Evolutionary conservation across 139 green algal species (phyloP).

Genomic region (Yamagishiella unicocca): DNA sequence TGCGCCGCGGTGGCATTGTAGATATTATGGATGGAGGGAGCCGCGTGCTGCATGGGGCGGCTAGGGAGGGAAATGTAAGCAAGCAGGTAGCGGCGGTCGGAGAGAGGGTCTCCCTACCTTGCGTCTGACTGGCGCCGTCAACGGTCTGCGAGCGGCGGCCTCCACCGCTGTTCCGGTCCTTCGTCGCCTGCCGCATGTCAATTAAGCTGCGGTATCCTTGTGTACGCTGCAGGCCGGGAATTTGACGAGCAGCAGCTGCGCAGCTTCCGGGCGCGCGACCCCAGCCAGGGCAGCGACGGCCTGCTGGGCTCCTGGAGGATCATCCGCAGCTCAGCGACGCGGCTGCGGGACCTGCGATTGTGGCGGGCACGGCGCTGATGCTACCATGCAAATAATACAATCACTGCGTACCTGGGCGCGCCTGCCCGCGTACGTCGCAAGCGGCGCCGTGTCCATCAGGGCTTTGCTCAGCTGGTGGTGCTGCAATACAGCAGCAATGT

Average conservation of each 20-base stretch:
- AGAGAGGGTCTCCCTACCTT: not conserved
- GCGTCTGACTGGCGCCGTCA: not conserved
- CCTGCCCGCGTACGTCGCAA: too few relatives aligned
- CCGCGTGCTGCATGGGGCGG: not conserved
- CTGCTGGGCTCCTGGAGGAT: not conserved
- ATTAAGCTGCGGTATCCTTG: too few relatives aligned
- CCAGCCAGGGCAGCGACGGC: not conserved
- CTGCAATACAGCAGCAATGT: too few relatives aligned
- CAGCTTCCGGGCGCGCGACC: not conserved
- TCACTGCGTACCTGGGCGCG: too few relatives aligned
- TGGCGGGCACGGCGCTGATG: not conserved
- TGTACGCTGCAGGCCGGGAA: not conserved
- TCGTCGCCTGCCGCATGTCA: not conserved
- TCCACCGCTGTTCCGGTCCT: not conserved
- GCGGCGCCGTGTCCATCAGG: too few relatives aligned
- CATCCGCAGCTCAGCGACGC: not conserved
- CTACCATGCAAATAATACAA: too few relatives aligned
- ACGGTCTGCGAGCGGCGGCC: not conserved
- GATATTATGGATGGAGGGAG: not conserved
- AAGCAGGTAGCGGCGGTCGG: not conserved
- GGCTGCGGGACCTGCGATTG: constrained; percentile 4
- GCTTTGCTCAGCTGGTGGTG: too few relatives aligned
- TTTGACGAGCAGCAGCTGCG: constrained; percentile 4
- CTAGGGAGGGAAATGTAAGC: not conserved
- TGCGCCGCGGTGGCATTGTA: too few relatives aligned